Evolutionary conservation across 441 rosid species (phyloP).

Genomic region (Capsella rubella): DNA sequence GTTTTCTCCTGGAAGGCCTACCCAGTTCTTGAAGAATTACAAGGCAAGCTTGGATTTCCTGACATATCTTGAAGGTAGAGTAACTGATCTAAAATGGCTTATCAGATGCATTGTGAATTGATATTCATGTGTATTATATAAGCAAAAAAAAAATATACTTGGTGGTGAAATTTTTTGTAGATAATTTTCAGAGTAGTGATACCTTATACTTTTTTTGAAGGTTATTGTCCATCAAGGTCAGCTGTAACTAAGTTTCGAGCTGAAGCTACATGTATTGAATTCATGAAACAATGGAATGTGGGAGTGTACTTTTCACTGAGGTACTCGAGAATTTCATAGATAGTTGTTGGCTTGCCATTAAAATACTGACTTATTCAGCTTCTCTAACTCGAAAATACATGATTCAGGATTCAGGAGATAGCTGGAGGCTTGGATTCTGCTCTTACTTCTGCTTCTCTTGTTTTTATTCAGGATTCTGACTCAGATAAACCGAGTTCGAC

Average conservation of each 20-base stretch:
- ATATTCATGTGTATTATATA: background rate
- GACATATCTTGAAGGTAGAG: slow-evolving; percentile 87
- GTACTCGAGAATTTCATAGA: slow-evolving; percentile 52
- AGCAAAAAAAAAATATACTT: background rate
- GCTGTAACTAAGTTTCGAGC: slow-evolving; percentile 83
- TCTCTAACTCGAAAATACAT: slow-evolving; percentile 25
- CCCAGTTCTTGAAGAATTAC: slow-evolving; percentile 87
- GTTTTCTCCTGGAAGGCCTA: slow-evolving; percentile 96
- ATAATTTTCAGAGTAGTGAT: slow-evolving; percentile 16
- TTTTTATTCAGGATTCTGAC: slow-evolving; percentile 64
- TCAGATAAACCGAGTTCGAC: slow-evolving; percentile 49
- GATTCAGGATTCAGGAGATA: slow-evolving; percentile 91
- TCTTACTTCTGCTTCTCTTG: slow-evolving; percentile 64
- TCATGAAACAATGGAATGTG: slow-evolving; percentile 94
- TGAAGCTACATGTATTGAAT: slow-evolving; percentile 71
- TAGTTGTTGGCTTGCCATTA: slow-evolving; percentile 25
- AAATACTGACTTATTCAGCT: slow-evolving; percentile 13
- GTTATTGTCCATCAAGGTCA: slow-evolving; percentile 91
- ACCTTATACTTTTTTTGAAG: slow-evolving; percentile 67
- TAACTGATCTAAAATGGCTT: slow-evolving; percentile 38
- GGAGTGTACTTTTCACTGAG: slow-evolving; percentile 94
- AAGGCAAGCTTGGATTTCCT: slow-evolving; percentile 87
- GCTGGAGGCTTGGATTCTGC: slow-evolving; percentile 91
- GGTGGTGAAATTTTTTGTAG: background rate
- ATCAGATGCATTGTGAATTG: slow-evolving; percentile 22